Base-by-base conservation (phyloP, 2,329 filamentous ascomycete species). In the Cladophialophora yegresii region DNA sequence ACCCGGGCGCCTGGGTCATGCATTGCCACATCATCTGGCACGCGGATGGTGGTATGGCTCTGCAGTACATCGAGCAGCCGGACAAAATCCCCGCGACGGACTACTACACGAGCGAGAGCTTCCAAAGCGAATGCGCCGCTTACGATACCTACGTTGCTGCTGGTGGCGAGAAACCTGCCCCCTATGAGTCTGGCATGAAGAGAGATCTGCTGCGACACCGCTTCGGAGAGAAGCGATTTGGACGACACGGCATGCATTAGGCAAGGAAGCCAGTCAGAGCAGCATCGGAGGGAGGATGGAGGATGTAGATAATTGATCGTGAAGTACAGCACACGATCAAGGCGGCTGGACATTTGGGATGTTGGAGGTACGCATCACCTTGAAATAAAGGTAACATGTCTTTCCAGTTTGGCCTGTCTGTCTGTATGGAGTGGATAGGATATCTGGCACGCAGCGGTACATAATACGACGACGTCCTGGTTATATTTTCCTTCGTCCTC, bases 1-100 rank as follows among this genome's bases (percentile, higher is more conserved):
- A 79, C 63, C 78, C 78, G 1, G 78, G 85, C 43, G 79, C 89
- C 23, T 90, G 87, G 87, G 75, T 89, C 3, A 90, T 92, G 78
- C 90, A 92, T 76, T 93, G 90, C 76, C 90, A 93, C 74, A 88
- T 93, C 59, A 89, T 91, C 73, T 93, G 89, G 89, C 89, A 92
- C 73, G 80, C 90, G 63, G 78, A 83, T 0, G 86, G 85, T 2
- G 89, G 89, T n/a, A 80, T 91, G 45, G 79, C 77, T 20, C 74
- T 85, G 45, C 81, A 85, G 54, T 71, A 63, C 62, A 53, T 71
- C 16, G 69, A 71, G 60, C 64, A 59, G 32, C 69, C 69, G 0
- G 45, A 28, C n/a, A 58, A 58, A 20, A 70, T 70, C 53, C 30
- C 58, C n/a, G 67, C 67, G 22, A 12, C 16, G 3, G 32, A 59